Percentiles rank a stretch among this genome's conserved stretches.
Evolutionary conservation across 257 asterid genomes (phyloP).

Genomic region (Capsicum pubescens): DNA sequence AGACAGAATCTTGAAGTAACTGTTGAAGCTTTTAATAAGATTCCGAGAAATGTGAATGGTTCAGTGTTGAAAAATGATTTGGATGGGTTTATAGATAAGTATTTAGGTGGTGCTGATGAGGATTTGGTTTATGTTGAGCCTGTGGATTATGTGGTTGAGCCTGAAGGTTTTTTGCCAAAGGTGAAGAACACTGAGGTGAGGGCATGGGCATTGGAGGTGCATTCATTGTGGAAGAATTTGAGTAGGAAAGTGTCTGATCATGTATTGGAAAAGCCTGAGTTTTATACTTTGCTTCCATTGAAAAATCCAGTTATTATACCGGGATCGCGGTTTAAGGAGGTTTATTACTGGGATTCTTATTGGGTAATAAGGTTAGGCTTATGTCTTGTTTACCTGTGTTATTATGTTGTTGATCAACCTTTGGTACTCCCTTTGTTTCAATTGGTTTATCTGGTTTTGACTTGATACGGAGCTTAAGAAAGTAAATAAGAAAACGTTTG

Average conservation of each 20-base stretch:
- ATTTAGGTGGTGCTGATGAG: conserved; percentile 53
- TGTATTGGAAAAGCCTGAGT: conserved; percentile 59
- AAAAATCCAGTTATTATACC: conserved; percentile 73
- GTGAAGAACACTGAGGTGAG: conserved; percentile 61
- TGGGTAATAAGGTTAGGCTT: conserved; percentile 77
- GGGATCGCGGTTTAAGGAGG: conserved; percentile 89
- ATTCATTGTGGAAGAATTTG: conserved; percentile 78
- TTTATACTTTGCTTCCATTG: conserved; percentile 75
- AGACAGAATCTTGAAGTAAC: conserved; percentile 51
- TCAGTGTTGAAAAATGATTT: conserved; percentile 45
- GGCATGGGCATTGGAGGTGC: conserved; percentile 84
- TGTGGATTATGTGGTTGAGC: conserved; percentile 63
- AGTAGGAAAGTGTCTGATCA: conserved; percentile 68
- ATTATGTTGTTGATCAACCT: background rate
- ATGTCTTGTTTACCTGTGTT: background rate
- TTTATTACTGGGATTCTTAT: conserved; percentile 95
- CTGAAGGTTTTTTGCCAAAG: conserved; percentile 59
- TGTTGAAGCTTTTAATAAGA: conserved; percentile 45
- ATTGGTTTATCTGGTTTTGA: too few relatives aligned
- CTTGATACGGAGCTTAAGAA: too few relatives aligned
- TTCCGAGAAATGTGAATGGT: conserved; percentile 46
- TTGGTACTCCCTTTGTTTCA: background rate
- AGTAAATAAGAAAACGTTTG: too few relatives aligned
- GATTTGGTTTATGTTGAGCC: conserved; percentile 63
- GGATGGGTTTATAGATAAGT: conserved; percentile 43